These are phyloP conservation scores for Wallacemonas collosoma DNA, from an alignment of 208 protist species.

Conservation along the genomic window DNA sequence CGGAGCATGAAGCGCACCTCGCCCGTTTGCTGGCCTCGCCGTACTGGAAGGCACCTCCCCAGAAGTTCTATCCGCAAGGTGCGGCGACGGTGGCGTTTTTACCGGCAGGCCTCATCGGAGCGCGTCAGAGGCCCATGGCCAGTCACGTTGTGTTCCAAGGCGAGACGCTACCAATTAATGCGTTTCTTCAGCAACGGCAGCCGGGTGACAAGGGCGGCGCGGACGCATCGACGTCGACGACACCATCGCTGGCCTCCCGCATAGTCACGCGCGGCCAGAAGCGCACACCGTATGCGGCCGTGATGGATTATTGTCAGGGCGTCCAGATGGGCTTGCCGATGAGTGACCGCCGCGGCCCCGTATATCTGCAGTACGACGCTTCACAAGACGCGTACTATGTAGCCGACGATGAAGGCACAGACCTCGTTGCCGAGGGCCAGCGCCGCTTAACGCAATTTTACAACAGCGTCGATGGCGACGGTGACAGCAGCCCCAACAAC, in stretches of 20 bases:
- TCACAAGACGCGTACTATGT: conserved; percentile 35
- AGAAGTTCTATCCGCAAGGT: conserved; percentile 1
- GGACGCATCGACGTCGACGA: background rate
- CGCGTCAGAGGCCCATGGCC: background rate
- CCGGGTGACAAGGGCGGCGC: background rate
- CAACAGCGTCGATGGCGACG: background rate
- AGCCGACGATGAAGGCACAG: conserved; percentile 26
- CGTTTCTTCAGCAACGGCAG: conserved; percentile 6
- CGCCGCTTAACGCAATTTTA: conserved; percentile 1
- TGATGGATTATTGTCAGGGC: conserved; percentile 69
- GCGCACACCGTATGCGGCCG: conserved; percentile 45
- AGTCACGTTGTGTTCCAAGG: conserved; percentile 42
- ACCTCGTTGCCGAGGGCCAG: conserved; percentile 13
- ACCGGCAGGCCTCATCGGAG: conserved; percentile 5
- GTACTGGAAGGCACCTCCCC: conserved; percentile 14
- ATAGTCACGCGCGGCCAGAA: conserved; percentile 14
- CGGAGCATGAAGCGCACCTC: conserved; percentile 9
- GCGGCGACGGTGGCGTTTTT: background rate
- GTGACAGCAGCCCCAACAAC: conserved; percentile 11
- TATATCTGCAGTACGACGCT: conserved; percentile 40
- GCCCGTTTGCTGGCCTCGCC: conserved; percentile 1
- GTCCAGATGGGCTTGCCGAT: conserved; percentile 65
- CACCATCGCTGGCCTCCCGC: background rate
- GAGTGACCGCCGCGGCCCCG: conserved; percentile 34
- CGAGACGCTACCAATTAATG: conserved; percentile 39